Base-by-base conservation (phyloP, 257 asterid genomes). In the Solanum habrochaites region DNA sequence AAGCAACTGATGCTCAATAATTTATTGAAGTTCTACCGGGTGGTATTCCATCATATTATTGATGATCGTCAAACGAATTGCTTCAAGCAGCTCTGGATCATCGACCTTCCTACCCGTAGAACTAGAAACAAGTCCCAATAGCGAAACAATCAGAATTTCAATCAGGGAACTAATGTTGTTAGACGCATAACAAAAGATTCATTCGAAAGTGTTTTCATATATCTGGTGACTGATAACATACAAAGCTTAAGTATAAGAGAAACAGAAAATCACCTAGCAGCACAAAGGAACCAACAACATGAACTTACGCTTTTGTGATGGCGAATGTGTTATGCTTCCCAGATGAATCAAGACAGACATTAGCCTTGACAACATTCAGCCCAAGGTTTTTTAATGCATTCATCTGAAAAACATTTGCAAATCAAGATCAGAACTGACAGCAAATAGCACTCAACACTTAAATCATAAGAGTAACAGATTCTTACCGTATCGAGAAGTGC, bases 61-160 rank as follows among this genome's bases (percentile, higher is more conserved):
- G 92, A 97, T 97, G 86, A 97, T 93, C 45, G 99, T 97, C 95
- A 97, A 91, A 82, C 99, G 99, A 88, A 97, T 97, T n/a, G 99
- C 97, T 95, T 97, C 99, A 13, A 97, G 99, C 91, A 96, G 90
- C 92, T 97, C 99, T 14, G 99, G 97, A 29, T 97, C 99, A 71
- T 95, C 95, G 75, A 97, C 89, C 89, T 97, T 97, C 90, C 98
- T 94, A 72, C 99, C 99, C 25, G 97, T 91, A 43, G 98, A 91
- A 70, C 99, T 97, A 93, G 82, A 90, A 88, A 18, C 45, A 49
- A 80, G 43, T 18, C 18, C 7, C 67, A 80, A 80, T 18, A 80
- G 29, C 20, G 7, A 80, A 80, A 80, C 69, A 1, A 47, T 80
- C 16, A 80, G 43, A 80, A 80, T 49, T 29, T 49, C 45, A 80